phyloP scores from a whole-genome alignment of 2,329 filamentous ascomycete genomes.

The Calonectria pseudoreteaudii region DNA sequence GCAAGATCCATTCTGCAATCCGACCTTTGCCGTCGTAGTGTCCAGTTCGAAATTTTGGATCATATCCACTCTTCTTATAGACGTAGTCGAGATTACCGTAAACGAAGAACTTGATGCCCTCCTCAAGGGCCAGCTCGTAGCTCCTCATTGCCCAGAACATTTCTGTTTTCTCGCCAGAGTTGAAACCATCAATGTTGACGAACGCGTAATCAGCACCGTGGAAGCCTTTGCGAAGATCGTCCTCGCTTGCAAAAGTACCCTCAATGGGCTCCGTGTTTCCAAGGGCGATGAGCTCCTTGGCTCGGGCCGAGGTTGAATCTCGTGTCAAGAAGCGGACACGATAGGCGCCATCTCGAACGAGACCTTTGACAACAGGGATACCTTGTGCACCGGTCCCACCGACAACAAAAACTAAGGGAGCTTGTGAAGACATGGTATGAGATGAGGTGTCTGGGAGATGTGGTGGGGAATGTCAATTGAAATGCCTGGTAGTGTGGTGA shows the following conservation, averaged over 20 bases:
- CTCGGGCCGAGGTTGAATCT: neutral
- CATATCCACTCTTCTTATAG: constrained; percentile 60
- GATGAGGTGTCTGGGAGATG: neutral
- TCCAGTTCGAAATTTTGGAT: constrained; percentile 57
- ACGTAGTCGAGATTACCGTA: constrained; percentile 63
- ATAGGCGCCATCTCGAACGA: constrained; percentile 10
- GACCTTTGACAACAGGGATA: constrained; percentile 14
- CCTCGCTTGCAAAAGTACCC: constrained; percentile 18
- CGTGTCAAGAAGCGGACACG: constrained; percentile 25
- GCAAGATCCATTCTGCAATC: constrained; percentile 57
- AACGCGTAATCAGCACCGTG: constrained; percentile 15
- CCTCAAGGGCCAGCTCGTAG: constrained; percentile 23
- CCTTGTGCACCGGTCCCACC: constrained; percentile 28
- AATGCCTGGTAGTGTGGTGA: neutral
- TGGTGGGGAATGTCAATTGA: neutral
- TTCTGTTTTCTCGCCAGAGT: constrained; percentile 30
- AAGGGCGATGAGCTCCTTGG: neutral
- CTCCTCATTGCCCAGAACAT: constrained; percentile 20
- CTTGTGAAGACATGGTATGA: neutral
- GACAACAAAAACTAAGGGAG: constrained; percentile 18
- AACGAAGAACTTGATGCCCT: constrained; percentile 52
- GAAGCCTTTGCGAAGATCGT: constrained; percentile 8
- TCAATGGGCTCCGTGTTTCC: constrained; percentile 16
- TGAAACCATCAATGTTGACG: constrained; percentile 26
- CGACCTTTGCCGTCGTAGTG: constrained; percentile 63